Evolutionary conservation across 2,329 filamentous ascomycete species (phyloP).

Genomic region (Sporothrix euskadiensis): DNA sequence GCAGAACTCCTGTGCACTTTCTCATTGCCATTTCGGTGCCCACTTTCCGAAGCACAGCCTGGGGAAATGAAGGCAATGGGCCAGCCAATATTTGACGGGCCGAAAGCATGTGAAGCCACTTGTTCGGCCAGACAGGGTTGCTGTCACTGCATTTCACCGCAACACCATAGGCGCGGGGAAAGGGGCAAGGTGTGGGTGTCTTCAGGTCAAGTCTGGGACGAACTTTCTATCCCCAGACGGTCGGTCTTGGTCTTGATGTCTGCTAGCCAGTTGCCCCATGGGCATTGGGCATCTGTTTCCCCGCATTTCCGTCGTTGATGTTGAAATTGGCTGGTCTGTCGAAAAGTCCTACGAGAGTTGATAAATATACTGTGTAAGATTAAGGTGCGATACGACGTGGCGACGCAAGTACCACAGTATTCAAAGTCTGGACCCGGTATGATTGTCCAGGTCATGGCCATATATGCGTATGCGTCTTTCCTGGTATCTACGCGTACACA

Average conservation of each 20-base stretch:
- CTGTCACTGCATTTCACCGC: not conserved
- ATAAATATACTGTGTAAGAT: not conserved
- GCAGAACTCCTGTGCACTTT: not conserved
- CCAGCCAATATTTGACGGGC: not conserved
- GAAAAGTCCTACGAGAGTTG: not conserved
- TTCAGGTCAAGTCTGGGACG: no score
- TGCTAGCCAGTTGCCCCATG: not conserved
- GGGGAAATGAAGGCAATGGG: not conserved
- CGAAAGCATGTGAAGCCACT: conserved; percentile 11
- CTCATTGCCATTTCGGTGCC: not conserved
- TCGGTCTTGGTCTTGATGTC: not conserved
- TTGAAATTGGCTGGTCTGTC: not conserved
- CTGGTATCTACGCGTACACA: not conserved
- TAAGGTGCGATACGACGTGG: not conserved
- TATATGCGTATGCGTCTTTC: not conserved
- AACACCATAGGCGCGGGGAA: conserved; percentile 2
- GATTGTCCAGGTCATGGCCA: not conserved
- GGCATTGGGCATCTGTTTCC: not conserved
- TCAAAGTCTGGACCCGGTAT: not conserved
- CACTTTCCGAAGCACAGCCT: not conserved
- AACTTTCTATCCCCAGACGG: not conserved
- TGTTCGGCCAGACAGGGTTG: not conserved
- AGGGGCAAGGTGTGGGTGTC: not conserved
- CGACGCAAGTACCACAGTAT: not conserved
- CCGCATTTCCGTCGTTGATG: not conserved